Evolutionary conservation across 169 alveolate genomes (phyloP).

Genomic region (Amoebophrya sp.): DNA sequence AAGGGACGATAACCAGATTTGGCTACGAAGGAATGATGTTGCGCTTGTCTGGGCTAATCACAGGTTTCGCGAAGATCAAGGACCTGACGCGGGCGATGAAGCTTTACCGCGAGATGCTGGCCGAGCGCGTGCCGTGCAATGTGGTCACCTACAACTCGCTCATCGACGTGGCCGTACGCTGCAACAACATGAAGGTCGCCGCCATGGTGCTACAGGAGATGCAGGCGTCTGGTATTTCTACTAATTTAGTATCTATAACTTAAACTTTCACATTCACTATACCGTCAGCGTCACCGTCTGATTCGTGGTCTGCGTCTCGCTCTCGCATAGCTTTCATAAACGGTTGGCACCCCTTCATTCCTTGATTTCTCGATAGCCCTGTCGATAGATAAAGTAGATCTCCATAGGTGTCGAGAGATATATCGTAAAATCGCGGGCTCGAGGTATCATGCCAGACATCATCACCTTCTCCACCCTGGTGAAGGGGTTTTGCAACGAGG

Average conservation of each 20-base stretch:
- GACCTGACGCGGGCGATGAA: neutral
- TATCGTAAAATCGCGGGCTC: neutral
- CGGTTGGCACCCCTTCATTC: no score
- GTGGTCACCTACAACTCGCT: neutral
- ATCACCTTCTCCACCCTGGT: slow-evolving; percentile 16
- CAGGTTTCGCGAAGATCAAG: neutral
- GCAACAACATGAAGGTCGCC: neutral
- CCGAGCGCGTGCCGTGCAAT: neutral
- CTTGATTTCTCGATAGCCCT: no score
- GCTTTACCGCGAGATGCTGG: neutral
- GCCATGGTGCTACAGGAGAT: neutral
- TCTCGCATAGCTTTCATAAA: no score
- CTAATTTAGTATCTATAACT: no score
- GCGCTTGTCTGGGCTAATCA: no score
- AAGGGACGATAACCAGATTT: no score
- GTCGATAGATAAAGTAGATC: no score
- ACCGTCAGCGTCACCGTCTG: no score
- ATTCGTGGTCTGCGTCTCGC: no score
- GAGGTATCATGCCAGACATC: slow-evolving; percentile 14
- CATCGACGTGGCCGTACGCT: neutral
- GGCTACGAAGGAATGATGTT: no score
- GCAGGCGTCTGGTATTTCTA: neutral
- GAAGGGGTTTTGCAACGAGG: slow-evolving; percentile 10
- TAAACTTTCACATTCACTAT: no score
- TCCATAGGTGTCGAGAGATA: no score